Evolutionary conservation across 495 filamentous ascomycete genomes (phyloP).

Genomic region (Echria macrotheca): DNA sequence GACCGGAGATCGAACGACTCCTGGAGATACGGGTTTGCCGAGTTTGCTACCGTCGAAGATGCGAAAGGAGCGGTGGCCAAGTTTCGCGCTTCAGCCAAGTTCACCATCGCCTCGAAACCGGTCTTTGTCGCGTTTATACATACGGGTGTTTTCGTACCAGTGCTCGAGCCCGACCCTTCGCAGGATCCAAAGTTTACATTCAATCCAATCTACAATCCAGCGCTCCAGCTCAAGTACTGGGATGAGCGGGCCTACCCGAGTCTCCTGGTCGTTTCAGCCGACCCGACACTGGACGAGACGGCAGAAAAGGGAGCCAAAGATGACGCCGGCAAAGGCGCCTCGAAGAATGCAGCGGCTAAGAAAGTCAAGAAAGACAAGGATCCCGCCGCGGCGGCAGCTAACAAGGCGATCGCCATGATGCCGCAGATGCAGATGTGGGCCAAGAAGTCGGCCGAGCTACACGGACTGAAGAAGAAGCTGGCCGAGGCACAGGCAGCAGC

Average conservation of each 20-base stretch:
- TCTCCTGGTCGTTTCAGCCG: slow-evolving; percentile 56
- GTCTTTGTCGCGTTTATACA: slow-evolving; percentile 77
- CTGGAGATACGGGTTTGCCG: slow-evolving; percentile 85
- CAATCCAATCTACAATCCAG: slow-evolving; percentile 62
- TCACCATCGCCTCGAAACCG: slow-evolving; percentile 76
- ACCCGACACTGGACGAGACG: slow-evolving; percentile 18
- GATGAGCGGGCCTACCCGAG: slow-evolving; percentile 72
- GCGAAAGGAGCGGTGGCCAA: slow-evolving; percentile 72
- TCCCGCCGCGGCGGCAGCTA: slow-evolving; percentile 22
- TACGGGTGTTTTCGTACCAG: slow-evolving; percentile 82
- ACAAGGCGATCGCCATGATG: slow-evolving; percentile 55
- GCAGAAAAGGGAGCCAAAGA: slow-evolving; percentile 30
- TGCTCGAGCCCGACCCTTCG: slow-evolving; percentile 45
- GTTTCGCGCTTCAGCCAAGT: slow-evolving; percentile 70
- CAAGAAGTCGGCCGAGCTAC: slow-evolving; percentile 78
- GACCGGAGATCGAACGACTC: slow-evolving; percentile 70
- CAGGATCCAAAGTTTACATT: slow-evolving; percentile 63
- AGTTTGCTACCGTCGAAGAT: slow-evolving; percentile 73
- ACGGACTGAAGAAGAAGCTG: slow-evolving; percentile 44
- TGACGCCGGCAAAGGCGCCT: slow-evolving; percentile 18
- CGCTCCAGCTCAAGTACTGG: slow-evolving; percentile 75
- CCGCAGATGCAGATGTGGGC: slow-evolving; percentile 83
- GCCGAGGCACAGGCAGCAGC: slow-evolving; percentile 9
- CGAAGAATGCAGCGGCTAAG: slow-evolving; percentile 32
- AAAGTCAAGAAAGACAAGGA: slow-evolving; percentile 59